Evolutionary conservation across 2,329 filamentous ascomycete genomes (phyloP), one percentile per base, ranked within the genome.

Genomic region (Zymoseptoria ardabiliae): DNA sequence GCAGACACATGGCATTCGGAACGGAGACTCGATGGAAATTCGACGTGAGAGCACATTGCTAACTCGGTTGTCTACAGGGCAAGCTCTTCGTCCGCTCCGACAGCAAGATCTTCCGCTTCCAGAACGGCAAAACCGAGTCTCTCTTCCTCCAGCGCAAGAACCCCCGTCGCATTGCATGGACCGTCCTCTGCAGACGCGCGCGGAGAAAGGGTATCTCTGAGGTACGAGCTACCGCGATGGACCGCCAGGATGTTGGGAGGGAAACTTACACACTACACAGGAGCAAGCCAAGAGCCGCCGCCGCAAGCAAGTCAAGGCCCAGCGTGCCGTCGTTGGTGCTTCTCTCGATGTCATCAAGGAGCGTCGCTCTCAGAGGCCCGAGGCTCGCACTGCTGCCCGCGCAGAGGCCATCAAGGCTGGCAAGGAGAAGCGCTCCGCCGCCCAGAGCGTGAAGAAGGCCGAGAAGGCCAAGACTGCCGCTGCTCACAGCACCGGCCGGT

Each of bases 71-170:
- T 58, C n/a, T 55, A 76, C 78, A 97, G 94, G 94, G 94, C 85
- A 97, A 97, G 86, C 89, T 99, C 84, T 99, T 93, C 85, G 84
- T 99, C 86, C 91, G 94, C 81, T 92, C 93, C 78, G 94, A 99
- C 86, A 96, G 90, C 91, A 99, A 97, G 86, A 87, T 97, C 85
- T 99, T 99, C 90, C 92, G 94, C 78, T 99, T 99, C 90, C 91
- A 96, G 83, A 97, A 96, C 83, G 91, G 94, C 85, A 99, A 99
- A 85, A 93, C 91, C 82, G 94, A 99, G 84, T 96, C 91, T 71
- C 90, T 99, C 72, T 99, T 99, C 88, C 90, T 97, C 73, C 94
- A 99, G 87, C 93, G 94, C 86, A 99, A 99, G 91, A 99, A 99
- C 88, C 94, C 94, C 79, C 93, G 94, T 81, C 91, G 93, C 79